Evolutionary conservation across 768 basidiomycete species (phyloP), one percentile per base, ranked within the genome.

Genomic region (Daedaleopsis nitida): DNA sequence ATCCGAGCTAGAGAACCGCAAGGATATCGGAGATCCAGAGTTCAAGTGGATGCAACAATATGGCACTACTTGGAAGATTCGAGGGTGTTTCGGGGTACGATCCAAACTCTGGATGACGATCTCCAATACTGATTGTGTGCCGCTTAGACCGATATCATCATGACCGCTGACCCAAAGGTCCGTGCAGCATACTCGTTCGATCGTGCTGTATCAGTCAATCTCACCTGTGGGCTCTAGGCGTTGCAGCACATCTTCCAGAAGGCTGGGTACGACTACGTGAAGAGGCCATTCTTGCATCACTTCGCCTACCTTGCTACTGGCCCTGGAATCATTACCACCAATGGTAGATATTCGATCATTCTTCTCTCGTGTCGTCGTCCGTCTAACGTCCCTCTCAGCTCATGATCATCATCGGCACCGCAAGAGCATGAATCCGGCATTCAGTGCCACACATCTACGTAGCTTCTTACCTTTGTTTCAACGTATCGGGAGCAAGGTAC

Each of bases 401-500:
- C 8, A 57, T 3, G 44, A n/a, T 3, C 57, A 58, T 24, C 49
- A 51, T 14, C 47, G 57, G 1, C 57, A 58, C 21, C 47, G 57
- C 27, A 58, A 58, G 27, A 34, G 38, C 39, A 52, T 58, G 57
- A 58, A 58, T 21, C 57, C 57, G 10, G 48, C 49, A 1, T 58
- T 58, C 39, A 42, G 23, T n/a, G 35, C 50, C 17, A 6, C 48
- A 1, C 57, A 52, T 21, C 34, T 58, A 2, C 48, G 49, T 2
- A 13, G 12, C 5, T 58, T 58, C 24, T 13, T 58, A 34, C 57
- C 57, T 13, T 10, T 58, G 6, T 58, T 58, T 27, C 57, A 51
- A 16, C 27, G 57, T 16, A 38, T 16, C 24, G 48, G 13, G 6
- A 6, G 23, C 3, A 58, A 39, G 35, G 57, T 58, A 17, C 10